phyloP scores from a whole-genome alignment of 345 rosid genomes.

The Psidium guajava region DNA sequence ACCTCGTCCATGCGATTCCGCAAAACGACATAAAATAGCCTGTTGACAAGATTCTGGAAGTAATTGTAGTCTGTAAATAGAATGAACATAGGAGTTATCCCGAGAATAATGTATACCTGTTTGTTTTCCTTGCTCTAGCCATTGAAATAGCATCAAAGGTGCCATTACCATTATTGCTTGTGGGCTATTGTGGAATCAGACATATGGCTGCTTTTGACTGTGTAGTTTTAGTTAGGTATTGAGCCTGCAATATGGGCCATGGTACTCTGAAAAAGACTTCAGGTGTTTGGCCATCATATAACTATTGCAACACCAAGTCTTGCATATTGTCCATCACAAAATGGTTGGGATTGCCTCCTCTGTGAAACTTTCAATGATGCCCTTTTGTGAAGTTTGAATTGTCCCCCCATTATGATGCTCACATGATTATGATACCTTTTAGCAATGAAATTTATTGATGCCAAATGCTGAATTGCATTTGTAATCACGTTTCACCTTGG shows the following conservation, averaged over 20 bases:
- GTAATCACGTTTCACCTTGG: background rate
- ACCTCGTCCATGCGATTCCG: background rate
- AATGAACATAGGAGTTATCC: background rate
- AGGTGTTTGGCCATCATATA: background rate
- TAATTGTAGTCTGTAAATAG: background rate
- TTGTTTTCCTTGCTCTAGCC: background rate
- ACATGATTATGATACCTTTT: background rate
- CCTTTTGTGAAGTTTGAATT: background rate
- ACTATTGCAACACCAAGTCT: background rate
- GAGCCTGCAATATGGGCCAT: background rate
- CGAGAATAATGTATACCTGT: background rate
- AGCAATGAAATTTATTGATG: background rate
- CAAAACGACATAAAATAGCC: background rate
- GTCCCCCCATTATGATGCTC: background rate
- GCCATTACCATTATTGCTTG: background rate
- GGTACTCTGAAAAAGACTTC: background rate
- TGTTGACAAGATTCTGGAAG: background rate
- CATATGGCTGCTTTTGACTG: background rate
- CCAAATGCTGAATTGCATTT: background rate
- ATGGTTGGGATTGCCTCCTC: background rate
- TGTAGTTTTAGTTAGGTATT: background rate
- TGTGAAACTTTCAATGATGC: background rate
- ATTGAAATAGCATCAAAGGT: background rate
- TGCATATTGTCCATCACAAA: background rate
- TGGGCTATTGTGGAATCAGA: background rate